Percentiles rank a stretch among this genome's conserved stretches.
Evolutionary conservation across 257 asterid species (phyloP).

Genomic region (Voacanga thouarsii): DNA sequence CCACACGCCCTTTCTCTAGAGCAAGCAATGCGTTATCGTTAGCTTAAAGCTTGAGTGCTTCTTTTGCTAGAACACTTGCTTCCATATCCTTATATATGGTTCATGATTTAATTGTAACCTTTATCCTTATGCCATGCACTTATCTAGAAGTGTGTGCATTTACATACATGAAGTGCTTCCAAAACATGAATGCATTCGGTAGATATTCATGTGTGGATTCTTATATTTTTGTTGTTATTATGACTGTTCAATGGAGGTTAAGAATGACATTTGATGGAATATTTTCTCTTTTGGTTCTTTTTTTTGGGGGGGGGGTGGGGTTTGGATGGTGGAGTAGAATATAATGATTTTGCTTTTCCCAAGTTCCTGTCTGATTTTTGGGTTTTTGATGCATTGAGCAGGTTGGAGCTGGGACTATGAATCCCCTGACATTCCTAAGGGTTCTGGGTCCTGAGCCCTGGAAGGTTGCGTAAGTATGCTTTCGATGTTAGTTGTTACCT

Average conservation of each 20-base stretch:
- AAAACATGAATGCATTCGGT: neutral
- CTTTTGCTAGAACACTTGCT: no score
- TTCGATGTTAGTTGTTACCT: neutral
- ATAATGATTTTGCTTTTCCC: neutral
- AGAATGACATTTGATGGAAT: neutral
- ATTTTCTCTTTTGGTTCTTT: no score
- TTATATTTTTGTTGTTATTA: neutral
- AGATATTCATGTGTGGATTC: neutral
- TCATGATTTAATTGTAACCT: no score
- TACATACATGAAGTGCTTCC: neutral
- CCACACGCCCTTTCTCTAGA: neutral
- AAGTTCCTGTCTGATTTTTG: slow-evolving; percentile 18
- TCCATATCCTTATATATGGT: no score
- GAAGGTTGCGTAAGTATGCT: slow-evolving; percentile 92
- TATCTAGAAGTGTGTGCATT: no score
- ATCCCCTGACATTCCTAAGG: slow-evolving; percentile 88
- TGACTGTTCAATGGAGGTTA: neutral
- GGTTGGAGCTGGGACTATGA: slow-evolving; percentile 99
- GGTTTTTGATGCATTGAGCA: slow-evolving; percentile 39
- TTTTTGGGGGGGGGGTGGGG: no score
- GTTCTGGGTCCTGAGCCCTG: slow-evolving; percentile 99
- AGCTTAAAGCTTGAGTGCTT: neutral
- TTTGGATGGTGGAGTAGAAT: no score
- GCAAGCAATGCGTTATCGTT: neutral
- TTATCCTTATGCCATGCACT: no score